A percentile compares a stretch with the other conserved stretches of the same genome.
These are phyloP conservation scores for Phytophthora syringae DNA, from an alignment of 352 stramenopile genomes.

Conservation along the genomic window DNA sequence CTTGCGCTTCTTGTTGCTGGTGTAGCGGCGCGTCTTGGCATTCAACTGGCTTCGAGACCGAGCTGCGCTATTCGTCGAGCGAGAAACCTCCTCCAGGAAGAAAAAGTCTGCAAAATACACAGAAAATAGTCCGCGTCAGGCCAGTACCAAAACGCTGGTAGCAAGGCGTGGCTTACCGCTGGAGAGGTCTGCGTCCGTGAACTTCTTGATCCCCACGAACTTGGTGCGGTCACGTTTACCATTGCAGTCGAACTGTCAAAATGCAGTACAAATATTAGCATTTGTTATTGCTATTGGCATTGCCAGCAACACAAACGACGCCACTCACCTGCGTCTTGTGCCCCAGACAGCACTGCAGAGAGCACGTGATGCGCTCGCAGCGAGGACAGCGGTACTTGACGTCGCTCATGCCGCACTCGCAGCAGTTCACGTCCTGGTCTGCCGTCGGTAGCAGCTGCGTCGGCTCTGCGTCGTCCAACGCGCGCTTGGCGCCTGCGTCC, in stretches of 20 bases:
- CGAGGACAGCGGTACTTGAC: constrained; percentile 89
- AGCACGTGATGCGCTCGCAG: constrained; percentile 87
- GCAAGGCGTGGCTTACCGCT: constrained; percentile 50
- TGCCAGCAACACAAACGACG: background rate
- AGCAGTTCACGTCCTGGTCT: constrained; percentile 38
- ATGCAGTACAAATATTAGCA: constrained; percentile 1
- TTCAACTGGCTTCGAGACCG: constrained; percentile 53
- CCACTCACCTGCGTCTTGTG: constrained; percentile 82
- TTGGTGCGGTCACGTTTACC: constrained; percentile 88
- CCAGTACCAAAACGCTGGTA: background rate
- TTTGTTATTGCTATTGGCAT: background rate
- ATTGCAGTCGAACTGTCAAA: constrained; percentile 70
- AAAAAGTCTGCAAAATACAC: constrained; percentile 60
- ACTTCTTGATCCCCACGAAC: constrained; percentile 73
- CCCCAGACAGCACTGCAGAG: constrained; percentile 72
- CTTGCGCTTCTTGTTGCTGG: constrained; percentile 46
- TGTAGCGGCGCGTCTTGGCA: constrained; percentile 36
- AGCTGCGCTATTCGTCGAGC: constrained; percentile 57
- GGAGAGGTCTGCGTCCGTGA: constrained; percentile 78
- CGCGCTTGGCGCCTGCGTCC: constrained; percentile 44
- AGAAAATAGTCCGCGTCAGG: background rate
- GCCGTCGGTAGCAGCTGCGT: constrained; percentile 2
- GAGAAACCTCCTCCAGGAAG: constrained; percentile 74
- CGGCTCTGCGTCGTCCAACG: constrained; percentile 28
- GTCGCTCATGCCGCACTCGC: constrained; percentile 46